Evolutionary conservation across 495 filamentous ascomycete species (phyloP).

Genomic region (Mycothermus thermophilus): DNA sequence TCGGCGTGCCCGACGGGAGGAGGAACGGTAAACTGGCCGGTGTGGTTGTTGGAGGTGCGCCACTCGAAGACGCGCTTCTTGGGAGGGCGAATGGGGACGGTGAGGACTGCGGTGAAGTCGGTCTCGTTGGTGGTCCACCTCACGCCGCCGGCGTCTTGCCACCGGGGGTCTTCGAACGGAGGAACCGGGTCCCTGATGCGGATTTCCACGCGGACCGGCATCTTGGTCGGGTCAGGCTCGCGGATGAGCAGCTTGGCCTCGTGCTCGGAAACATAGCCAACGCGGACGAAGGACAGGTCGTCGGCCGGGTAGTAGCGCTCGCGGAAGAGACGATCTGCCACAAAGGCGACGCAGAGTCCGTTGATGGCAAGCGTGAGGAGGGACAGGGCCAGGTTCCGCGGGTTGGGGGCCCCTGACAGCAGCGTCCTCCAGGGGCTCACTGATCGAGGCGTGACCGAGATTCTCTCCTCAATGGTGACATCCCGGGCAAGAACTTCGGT

Average conservation of each 20-base stretch:
- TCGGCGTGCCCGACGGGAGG: conserved; percentile 42
- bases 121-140: conserved; percentile 54
- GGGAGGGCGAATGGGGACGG: conserved; percentile 35
- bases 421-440: conserved; percentile 43
- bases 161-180: conserved; percentile 37
- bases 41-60: conserved; percentile 66
- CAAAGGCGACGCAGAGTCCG: conserved; percentile 45
- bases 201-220: conserved; percentile 57
- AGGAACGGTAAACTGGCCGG: conserved; percentile 61
- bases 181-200: conserved; percentile 33
- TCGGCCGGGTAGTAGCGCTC: conserved; percentile 52
- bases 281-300: conserved; percentile 68
- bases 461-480: conserved; percentile 38
- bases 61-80: conserved; percentile 62
- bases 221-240: conserved; percentile 59
- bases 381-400: conserved; percentile 42
- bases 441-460: conserved; percentile 27
- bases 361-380: conserved; percentile 59
- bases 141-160: conserved; percentile 53
- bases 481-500: conserved; percentile 26
- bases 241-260: conserved; percentile 72
- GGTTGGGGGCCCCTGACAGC: conserved; percentile 61
- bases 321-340: conserved; percentile 60
- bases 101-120: conserved; percentile 63
- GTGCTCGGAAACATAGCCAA: conserved; percentile 73